Base-by-base conservation (phyloP, 108 stramenopile genomes). In the Nitzschia putrida region DNA sequence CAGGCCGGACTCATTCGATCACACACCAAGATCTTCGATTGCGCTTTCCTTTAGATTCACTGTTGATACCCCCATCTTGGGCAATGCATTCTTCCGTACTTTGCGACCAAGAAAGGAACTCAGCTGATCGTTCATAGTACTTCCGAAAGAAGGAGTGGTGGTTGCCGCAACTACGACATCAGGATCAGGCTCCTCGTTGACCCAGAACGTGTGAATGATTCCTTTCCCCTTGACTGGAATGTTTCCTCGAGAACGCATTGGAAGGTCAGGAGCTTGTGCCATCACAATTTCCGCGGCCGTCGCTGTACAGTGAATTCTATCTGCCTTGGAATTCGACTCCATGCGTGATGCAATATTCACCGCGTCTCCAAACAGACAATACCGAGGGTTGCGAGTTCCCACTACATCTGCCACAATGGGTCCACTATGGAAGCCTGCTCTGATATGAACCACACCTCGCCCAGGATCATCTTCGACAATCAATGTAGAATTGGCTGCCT, bases 321-420 rank as follows among this genome's bases (percentile, higher is more conserved):
- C 69, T 6, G 55, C 20, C 12, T 39, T 43, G 14, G 78, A 80
- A 61, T 78, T 76, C 23, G 70, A 69, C 64, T 87, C 83, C 86
- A 87, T 85, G 21, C 86, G 43, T 0, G 76, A 57, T 8, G 86
- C 57, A 12, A 75, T 75, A 54, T 85, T 87, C 0, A 87, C 86
- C 8, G 86, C 73, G 55, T 85, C 85, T 20, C 85, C 85, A 78
- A 85, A 85, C 39, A 85, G 37, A 41, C 81, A 55, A 60, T 79
- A 86, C 11, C 71, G 65, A 10, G 71, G 80, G 57, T 75, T 82
- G 3, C 61, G 61, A 11, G 74, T 50, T 0, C 86, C 86, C 0
- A 87, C 79, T 0, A 87, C 83, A 57, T 70, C 55, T 2, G 81
- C 75, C 2, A 87, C 80, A 41, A 82, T 53, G 5, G 86, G 81